Evolutionary conservation across 345 rosid genomes (phyloP).

Genomic region (Lepidium africanum): DNA sequence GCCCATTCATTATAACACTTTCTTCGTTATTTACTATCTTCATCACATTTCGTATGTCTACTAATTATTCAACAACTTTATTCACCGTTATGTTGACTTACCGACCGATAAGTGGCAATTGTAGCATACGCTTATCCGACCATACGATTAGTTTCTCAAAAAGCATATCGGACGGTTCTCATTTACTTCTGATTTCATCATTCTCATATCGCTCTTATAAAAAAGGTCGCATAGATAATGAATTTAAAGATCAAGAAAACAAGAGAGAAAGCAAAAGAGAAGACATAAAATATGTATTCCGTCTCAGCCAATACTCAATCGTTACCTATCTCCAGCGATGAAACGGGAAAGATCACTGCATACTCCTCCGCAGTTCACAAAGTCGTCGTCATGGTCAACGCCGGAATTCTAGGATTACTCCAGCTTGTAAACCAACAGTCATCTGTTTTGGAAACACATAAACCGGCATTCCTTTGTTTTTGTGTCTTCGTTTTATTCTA

Average conservation of each 20-base stretch:
- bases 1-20: too few species aligned
- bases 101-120: too few species aligned
- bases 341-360: neutral
- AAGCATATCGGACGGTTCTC: neutral
- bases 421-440: conserved; percentile 9
- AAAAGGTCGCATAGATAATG: neutral
- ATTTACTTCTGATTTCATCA: too few species aligned
- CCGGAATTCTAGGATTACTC: conserved; percentile 10
- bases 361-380: conserved; percentile 21
- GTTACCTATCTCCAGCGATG: neutral
- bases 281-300: neutral
- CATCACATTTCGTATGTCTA: too few species aligned
- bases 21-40: too few species aligned
- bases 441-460: conserved; percentile 11
- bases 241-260: neutral
- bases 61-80: too few species aligned
- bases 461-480: neutral
- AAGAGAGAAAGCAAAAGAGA: neutral
- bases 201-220: neutral
- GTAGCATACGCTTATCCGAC: too few species aligned
- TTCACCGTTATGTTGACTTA: too few species aligned
- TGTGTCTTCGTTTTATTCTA: neutral
- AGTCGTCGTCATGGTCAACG: conserved; percentile 6
- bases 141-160: too few species aligned
- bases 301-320: neutral